phyloP scores from a whole-genome alignment of 257 asterid species.

The Ligustrum vulgare region DNA sequence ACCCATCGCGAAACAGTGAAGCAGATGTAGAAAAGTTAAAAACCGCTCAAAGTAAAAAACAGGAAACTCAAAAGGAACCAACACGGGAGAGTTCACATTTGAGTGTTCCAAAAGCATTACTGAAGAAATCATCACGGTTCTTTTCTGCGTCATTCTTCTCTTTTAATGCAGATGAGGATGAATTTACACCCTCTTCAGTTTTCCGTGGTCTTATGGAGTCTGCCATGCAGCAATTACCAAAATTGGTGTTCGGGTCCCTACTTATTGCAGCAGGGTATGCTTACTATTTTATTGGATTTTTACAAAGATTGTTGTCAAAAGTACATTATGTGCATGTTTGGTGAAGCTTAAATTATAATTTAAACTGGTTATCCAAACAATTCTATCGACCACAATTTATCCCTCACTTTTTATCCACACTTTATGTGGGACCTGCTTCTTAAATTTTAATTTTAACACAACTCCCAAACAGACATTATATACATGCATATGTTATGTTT shows the following conservation, averaged over 20 bases:
- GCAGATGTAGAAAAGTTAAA: conserved; percentile 72
- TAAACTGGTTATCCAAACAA: no score
- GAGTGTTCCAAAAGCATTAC: conserved; percentile 73
- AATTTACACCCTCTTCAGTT: conserved; percentile 77
- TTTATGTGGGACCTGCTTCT: no score
- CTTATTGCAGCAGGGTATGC: conserved; percentile 90
- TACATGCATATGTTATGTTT: conserved; percentile 9
- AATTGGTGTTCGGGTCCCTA: conserved; percentile 71
- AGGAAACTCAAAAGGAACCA: conserved; percentile 76
- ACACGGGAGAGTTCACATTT: conserved; percentile 60
- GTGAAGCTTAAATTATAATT: no score
- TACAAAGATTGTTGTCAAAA: conserved; percentile 13
- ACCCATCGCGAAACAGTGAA: conserved; percentile 53
- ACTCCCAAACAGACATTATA: neutral
- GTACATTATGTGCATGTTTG: neutral
- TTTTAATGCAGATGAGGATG: conserved; percentile 66
- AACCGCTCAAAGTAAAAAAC: conserved; percentile 57
- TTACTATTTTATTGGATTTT: conserved; percentile 20
- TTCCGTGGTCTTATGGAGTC: conserved; percentile 68
- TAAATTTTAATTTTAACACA: no score
- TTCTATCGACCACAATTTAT: no score
- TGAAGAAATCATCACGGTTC: conserved; percentile 95
- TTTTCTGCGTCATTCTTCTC: conserved; percentile 97
- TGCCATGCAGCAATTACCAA: conserved; percentile 69
- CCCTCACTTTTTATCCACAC: no score